These are phyloP conservation scores for Pouteria glomerata DNA, from an alignment of 148 eudicot genomes.

Conservation along the genomic window DNA sequence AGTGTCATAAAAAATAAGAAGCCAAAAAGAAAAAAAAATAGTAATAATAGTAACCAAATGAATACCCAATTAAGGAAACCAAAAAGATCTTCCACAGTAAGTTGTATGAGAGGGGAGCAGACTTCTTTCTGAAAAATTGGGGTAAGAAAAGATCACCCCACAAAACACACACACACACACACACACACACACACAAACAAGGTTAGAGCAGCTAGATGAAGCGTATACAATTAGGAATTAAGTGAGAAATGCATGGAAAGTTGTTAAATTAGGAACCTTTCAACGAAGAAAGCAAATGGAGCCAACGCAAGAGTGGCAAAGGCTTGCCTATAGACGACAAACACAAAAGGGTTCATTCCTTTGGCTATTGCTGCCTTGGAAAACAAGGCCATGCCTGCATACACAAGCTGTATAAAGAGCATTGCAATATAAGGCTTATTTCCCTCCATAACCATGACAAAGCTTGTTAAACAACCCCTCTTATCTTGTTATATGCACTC, in stretches of 20 bases:
- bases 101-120: background rate
- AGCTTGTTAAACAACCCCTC: background rate
- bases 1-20: too few relatives aligned
- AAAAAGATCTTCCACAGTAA: background rate
- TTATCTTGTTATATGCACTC: background rate
- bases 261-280: slow-evolving; percentile 9
- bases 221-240: background rate
- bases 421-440: slow-evolving; percentile 31
- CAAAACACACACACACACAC: background rate
- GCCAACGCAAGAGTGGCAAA: slow-evolving; percentile 27
- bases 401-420: slow-evolving; percentile 22
- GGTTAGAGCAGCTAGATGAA: background rate
- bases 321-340: slow-evolving; percentile 34
- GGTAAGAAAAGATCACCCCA: background rate
- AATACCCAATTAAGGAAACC: slow-evolving; percentile 6
- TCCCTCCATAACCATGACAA: slow-evolving; percentile 11
- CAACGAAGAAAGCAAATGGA: slow-evolving; percentile 36
- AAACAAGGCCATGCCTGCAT: slow-evolving; percentile 38
- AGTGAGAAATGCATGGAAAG: background rate
- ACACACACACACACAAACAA: background rate
- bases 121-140: background rate
- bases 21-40: too few relatives aligned
- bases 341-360: slow-evolving; percentile 32
- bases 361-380: slow-evolving; percentile 26
- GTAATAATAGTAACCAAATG: too few relatives aligned